Percentiles rank a stretch among this genome's conserved stretches.
These are phyloP conservation scores for Umbelopsis sp. DNA, from an alignment of 192 early-diverging fungal genomes.

Conservation along the genomic window DNA sequence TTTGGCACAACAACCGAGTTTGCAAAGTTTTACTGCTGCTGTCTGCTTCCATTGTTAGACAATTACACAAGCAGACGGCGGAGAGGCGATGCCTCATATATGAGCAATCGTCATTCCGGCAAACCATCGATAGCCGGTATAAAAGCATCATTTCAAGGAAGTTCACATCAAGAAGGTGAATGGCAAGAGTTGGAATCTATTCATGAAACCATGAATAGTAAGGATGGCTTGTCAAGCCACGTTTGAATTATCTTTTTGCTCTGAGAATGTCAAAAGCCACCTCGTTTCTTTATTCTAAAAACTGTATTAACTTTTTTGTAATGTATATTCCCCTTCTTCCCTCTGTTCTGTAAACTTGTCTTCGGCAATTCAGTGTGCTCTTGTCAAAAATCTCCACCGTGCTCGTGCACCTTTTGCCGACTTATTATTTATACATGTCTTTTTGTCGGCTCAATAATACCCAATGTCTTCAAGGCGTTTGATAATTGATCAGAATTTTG, in stretches of 20 bases:
- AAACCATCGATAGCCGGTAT: not conserved
- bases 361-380: too few relatives aligned
- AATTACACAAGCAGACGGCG: not conserved
- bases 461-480: too few relatives aligned
- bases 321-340: too few relatives aligned
- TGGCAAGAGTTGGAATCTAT: conserved; percentile 3
- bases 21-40: not conserved
- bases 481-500: too few relatives aligned
- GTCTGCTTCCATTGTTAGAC: not conserved
- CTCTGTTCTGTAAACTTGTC: too few relatives aligned
- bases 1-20: conserved; percentile 2
- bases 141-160: not conserved
- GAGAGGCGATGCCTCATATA: not conserved
- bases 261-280: too few relatives aligned
- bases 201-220: not conserved
- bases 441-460: too few relatives aligned
- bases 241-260: not conserved
- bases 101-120: not conserved
- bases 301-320: too few relatives aligned
- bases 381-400: too few relatives aligned
- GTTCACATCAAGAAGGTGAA: not conserved
- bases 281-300: too few relatives aligned
- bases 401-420: too few relatives aligned
- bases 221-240: not conserved
- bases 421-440: too few relatives aligned